Percentiles rank a stretch among this genome's conserved stretches.
phyloP scores from a whole-genome alignment of 495 filamentous ascomycete genomes.

The Podospora appendiculata region DNA sequence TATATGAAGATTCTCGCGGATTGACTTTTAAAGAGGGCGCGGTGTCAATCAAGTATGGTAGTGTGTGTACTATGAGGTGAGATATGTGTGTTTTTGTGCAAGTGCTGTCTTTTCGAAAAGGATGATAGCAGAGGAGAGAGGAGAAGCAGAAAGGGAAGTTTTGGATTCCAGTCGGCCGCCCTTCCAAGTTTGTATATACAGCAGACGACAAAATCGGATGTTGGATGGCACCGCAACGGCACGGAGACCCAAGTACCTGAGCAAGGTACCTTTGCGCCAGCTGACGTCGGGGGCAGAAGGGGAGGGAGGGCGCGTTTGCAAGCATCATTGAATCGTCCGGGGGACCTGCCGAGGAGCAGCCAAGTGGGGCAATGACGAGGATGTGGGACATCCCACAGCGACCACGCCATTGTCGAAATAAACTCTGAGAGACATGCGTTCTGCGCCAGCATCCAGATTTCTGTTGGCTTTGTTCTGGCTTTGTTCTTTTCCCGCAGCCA shows the following conservation, averaged over 20 bases:
- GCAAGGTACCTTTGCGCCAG: background rate
- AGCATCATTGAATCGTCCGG: slow-evolving; percentile 11
- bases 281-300: background rate
- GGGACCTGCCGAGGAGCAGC: slow-evolving; percentile 3
- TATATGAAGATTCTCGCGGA: too few relatives aligned
- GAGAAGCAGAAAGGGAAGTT: background rate
- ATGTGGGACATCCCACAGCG: too few relatives aligned
- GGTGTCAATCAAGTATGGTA: too few relatives aligned
- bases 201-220: background rate
- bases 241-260: background rate
- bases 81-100: slow-evolving; percentile 4
- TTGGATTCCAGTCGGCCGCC: background rate
- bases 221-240: background rate
- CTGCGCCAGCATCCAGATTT: too few relatives aligned
- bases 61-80: background rate
- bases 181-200: too few relatives aligned
- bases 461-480: too few relatives aligned
- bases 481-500: too few relatives aligned
- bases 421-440: too few relatives aligned
- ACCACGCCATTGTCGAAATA: too few relatives aligned
- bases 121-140: background rate
- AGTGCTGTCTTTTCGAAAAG: background rate
- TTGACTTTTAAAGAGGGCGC: too few relatives aligned
- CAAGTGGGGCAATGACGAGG: slow-evolving; percentile 16
- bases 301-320: background rate